Evolutionary conservation across 495 filamentous ascomycete genomes (phyloP).

Genomic region (Penicillium verhagenii): DNA sequence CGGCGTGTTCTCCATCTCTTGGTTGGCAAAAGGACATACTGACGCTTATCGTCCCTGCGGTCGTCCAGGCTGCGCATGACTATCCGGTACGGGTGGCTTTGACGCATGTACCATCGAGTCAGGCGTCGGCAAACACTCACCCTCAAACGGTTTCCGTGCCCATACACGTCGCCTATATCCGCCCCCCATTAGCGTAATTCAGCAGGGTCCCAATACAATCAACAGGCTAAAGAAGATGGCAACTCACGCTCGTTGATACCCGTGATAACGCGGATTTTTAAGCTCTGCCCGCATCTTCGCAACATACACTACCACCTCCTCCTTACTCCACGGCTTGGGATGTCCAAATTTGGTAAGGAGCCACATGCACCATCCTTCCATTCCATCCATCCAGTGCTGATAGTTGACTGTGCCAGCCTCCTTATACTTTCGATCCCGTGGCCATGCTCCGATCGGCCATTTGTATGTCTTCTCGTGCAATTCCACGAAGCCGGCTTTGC

Average conservation of each 20-base stretch:
- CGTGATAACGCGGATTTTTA: slow-evolving; percentile 22
- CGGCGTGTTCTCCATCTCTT: not conserved
- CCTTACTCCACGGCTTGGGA: slow-evolving; percentile 1
- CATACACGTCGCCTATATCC: slow-evolving; percentile 18
- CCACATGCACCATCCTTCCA: slow-evolving; percentile 7
- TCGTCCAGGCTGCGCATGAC: too few relatives aligned
- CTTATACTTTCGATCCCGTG: not conserved
- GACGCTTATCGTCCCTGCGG: too few relatives aligned
- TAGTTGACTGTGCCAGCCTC: slow-evolving; percentile 1
- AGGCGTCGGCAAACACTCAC: slow-evolving; percentile 4
- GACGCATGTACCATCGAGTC: not conserved
- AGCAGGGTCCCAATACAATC: not conserved
- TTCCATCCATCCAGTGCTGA: slow-evolving; percentile 1
- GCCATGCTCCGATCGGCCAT: slow-evolving; percentile 2
- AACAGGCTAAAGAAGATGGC: not conserved
- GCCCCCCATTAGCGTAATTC: not conserved
- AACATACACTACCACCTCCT: slow-evolving; percentile 25
- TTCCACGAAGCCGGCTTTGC: slow-evolving; percentile 1
- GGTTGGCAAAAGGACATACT: not conserved
- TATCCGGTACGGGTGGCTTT: not conserved
- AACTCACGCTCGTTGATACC: slow-evolving; percentile 16
- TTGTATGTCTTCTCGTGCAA: slow-evolving; percentile 6
- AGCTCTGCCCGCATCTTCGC: slow-evolving; percentile 24
- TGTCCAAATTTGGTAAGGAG: slow-evolving; percentile 1
- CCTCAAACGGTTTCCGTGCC: slow-evolving; percentile 19